Conservation (phyloP, 169 alveolate species). For the Eimeria acervulina region DNA sequence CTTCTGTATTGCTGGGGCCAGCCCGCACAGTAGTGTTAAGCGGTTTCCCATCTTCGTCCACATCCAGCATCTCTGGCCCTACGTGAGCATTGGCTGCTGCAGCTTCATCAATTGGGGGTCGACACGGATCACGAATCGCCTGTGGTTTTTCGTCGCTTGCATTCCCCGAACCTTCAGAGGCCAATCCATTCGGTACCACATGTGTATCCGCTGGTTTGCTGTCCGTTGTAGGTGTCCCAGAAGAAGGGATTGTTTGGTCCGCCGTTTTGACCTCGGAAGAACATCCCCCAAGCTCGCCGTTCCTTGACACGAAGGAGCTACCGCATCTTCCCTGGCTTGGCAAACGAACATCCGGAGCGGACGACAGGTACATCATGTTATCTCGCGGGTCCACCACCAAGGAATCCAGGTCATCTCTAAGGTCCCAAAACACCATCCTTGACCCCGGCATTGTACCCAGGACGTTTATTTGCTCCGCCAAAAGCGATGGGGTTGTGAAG, state of each 20-base stretch:
- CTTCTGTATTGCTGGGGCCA: constrained; percentile 42
- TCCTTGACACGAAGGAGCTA: neutral
- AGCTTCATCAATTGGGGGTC: constrained; percentile 71
- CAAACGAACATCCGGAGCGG: constrained; percentile 71
- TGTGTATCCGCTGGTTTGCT: constrained; percentile 3
- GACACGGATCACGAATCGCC: constrained; percentile 49
- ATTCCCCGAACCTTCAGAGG: constrained; percentile 14
- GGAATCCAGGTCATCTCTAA: constrained; percentile 92
- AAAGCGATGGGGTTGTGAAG: constrained; percentile 91
- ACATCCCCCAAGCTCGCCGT: constrained; percentile 21
- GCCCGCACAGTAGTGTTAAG: constrained; percentile 52
- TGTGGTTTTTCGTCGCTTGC: constrained; percentile 37
- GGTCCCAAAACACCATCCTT: constrained; percentile 92
- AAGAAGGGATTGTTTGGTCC: neutral
- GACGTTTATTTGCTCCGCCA: constrained; percentile 93
- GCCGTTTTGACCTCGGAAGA: neutral
- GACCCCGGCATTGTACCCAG: constrained; percentile 93
- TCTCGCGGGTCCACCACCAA: constrained; percentile 87
- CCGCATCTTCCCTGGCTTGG: neutral
- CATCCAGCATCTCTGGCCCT: constrained; percentile 80
- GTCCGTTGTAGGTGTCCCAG: constrained; percentile 17
- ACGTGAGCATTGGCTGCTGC: constrained; percentile 30
- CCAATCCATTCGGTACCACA: constrained; percentile 23
- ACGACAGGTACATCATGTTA: constrained; percentile 87
- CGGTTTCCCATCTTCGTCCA: constrained; percentile 82